A percentile compares a stretch with the other conserved stretches of the same genome.
Conservation (phyloP, 2,329 filamentous ascomycete species). For the Xylariomycetidae sp. region DNA sequence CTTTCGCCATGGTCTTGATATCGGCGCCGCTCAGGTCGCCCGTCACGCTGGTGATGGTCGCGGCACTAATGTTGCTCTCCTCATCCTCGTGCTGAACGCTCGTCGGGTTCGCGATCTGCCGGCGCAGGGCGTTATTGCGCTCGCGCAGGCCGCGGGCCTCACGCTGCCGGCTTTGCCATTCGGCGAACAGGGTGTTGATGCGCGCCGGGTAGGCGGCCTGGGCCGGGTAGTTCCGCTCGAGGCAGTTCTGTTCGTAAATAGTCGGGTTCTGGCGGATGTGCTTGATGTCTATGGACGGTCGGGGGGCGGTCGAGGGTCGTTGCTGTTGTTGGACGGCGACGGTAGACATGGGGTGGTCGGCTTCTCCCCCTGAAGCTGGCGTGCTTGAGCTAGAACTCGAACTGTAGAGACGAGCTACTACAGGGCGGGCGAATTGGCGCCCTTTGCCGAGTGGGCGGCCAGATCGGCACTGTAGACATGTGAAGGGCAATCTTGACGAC, state of each 20-base stretch:
- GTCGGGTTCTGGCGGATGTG: slow-evolving; percentile 83
- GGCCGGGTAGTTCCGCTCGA: slow-evolving; percentile 73
- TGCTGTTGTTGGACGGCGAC: slow-evolving; percentile 19
- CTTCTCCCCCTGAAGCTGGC: slow-evolving; percentile 1
- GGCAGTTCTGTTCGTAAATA: slow-evolving; percentile 76
- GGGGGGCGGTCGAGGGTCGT: slow-evolving; percentile 70
- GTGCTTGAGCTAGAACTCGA: slow-evolving; percentile 7
- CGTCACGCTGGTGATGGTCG: slow-evolving; percentile 15
- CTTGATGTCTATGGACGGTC: slow-evolving; percentile 75
- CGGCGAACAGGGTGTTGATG: slow-evolving; percentile 51
- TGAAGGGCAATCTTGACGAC: slow-evolving; percentile 13
- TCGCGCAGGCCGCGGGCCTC: slow-evolving; percentile 59
- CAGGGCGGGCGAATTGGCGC: slow-evolving; percentile 13
- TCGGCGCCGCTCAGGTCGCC: too few species aligned
- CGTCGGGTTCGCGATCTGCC: slow-evolving; percentile 49
- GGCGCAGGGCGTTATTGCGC: slow-evolving; percentile 60
- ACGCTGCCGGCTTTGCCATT: slow-evolving; percentile 57
- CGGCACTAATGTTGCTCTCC: slow-evolving; percentile 25
- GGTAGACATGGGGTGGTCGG: slow-evolving; percentile 5
- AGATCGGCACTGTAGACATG: slow-evolving; percentile 23
- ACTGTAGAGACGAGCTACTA: slow-evolving; percentile 13
- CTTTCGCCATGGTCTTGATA: slow-evolving; percentile 31
- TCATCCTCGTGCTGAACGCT: slow-evolving; percentile 39
- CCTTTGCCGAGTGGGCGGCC: slow-evolving; percentile 9
- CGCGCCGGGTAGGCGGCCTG: slow-evolving; percentile 50